A percentile compares a stretch with the other conserved stretches of the same genome.
Evolutionary conservation across 2,329 filamentous ascomycete species (phyloP).

Genomic region (Juglanconis juglandina): DNA sequence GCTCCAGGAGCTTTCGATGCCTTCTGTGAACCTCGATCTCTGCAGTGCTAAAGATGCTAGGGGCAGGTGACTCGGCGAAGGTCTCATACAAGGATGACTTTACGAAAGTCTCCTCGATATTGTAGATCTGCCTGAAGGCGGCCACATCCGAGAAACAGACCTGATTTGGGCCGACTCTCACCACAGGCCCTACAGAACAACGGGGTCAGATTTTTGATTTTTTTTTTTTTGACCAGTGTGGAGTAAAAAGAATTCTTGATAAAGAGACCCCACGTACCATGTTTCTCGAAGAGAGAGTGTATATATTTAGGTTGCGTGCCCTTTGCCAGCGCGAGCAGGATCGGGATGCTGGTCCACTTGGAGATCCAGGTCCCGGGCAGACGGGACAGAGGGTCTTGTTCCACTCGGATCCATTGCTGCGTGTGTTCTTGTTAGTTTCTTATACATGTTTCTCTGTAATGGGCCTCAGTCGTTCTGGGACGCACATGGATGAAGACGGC

Average conservation of each 20-base stretch:
- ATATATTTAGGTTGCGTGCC: constrained; percentile 22
- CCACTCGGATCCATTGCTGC: constrained; percentile 9
- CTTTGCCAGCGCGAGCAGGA: constrained; percentile 13
- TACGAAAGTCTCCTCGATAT: constrained; percentile 25
- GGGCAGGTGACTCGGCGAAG: constrained; percentile 11
- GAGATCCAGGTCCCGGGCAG: constrained; percentile 26
- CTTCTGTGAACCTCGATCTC: constrained; percentile 37
- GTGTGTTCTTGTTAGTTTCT: not conserved
- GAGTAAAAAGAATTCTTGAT: not conserved
- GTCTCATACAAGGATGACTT: constrained; percentile 26
- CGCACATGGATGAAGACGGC: constrained; percentile 1
- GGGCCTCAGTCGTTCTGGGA: not conserved
- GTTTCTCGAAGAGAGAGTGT: constrained; percentile 24
- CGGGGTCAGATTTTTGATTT: no score
- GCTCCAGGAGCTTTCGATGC: constrained; percentile 39
- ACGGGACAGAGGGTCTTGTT: constrained; percentile 18
- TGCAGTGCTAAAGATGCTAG: constrained; percentile 38
- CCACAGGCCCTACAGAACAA: constrained; percentile 19
- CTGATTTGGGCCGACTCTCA: constrained; percentile 24
- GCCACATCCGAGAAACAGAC: constrained; percentile 25
- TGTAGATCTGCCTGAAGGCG: constrained; percentile 26
- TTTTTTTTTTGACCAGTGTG: no score
- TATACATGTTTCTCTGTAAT: not conserved
- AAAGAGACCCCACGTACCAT: constrained; percentile 10
- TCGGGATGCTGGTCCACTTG: constrained; percentile 21